These are phyloP conservation scores for Lagenidium giganteum DNA, from an alignment of 352 stramenopile species.

Conservation along the genomic window DNA sequence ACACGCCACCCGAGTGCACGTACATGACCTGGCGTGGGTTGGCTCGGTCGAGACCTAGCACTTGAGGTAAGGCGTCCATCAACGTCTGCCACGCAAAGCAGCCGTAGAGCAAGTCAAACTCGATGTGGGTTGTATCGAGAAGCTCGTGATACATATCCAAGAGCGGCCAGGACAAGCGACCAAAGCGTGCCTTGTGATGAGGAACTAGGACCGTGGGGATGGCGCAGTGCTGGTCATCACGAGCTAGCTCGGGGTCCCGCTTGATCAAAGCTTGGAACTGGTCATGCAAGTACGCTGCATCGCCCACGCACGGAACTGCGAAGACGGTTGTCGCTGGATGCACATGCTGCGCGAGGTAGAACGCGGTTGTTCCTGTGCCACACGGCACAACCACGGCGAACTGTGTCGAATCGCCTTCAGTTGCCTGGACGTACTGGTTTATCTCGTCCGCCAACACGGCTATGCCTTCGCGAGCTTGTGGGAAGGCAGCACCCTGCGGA, in stretches of 20 bases:
- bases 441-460: constrained; percentile 58
- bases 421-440: constrained; percentile 42
- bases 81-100: constrained; percentile 73
- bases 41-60: no score
- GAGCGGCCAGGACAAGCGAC: constrained; percentile 47
- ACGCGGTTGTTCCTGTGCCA: constrained; percentile 71
- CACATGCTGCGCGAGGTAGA: constrained; percentile 77
- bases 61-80: constrained; percentile 42
- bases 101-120: constrained; percentile 78
- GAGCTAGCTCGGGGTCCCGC: constrained; percentile 11
- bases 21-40: constrained; percentile 56
- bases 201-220: constrained; percentile 29
- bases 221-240: constrained; percentile 2
- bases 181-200: constrained; percentile 57
- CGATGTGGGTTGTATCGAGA: constrained; percentile 43
- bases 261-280: constrained; percentile 44
- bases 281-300: constrained; percentile 41
- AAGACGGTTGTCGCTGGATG: constrained; percentile 37
- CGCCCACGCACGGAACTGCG: constrained; percentile 68
- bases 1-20: constrained; percentile 73
- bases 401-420: background rate
- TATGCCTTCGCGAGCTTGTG: constrained; percentile 52
- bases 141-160: constrained; percentile 59
- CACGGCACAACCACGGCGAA: constrained; percentile 70
- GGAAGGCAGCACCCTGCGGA: constrained; percentile 66